Evolutionary conservation across 768 basidiomycete genomes (phyloP).

Genomic region (Phaeotremella fagi): DNA sequence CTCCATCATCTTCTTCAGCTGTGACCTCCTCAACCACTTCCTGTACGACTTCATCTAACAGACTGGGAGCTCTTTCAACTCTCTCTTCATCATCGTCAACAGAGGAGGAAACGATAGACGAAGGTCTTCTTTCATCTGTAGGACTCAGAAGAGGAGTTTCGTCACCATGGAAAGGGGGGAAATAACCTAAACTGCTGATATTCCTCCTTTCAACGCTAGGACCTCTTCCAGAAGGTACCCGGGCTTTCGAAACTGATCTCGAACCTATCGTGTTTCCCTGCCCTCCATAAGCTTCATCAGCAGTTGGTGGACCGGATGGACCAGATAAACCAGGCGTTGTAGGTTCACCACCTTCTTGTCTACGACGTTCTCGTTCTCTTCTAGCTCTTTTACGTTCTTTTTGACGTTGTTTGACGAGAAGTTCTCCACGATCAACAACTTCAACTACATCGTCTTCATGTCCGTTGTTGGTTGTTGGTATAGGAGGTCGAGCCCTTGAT

Average conservation of each 20-base stretch:
- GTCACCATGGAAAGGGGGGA: slow-evolving; percentile 6
- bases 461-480: slow-evolving; percentile 7
- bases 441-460: slow-evolving; percentile 45
- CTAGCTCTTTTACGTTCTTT: slow-evolving; percentile 42
- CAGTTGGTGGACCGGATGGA: not conserved
- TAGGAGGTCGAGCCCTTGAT: slow-evolving; percentile 26
- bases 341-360: slow-evolving; percentile 9
- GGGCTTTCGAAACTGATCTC: slow-evolving; percentile 28
- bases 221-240: slow-evolving; percentile 14
- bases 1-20: slow-evolving; percentile 12
- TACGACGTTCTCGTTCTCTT: slow-evolving; percentile 30
- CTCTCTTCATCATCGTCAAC: slow-evolving; percentile 40
- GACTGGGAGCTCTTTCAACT: slow-evolving; percentile 10
- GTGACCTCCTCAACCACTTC: slow-evolving; percentile 34
- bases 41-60: slow-evolving; percentile 36
- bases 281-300: not conserved
- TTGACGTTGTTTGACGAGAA: slow-evolving; percentile 49
- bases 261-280: not conserved
- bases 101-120: slow-evolving; percentile 33
- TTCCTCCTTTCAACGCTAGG: slow-evolving; percentile 18
- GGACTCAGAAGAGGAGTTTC: slow-evolving; percentile 31
- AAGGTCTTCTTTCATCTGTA: slow-evolving; percentile 22
- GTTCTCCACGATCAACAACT: slow-evolving; percentile 49
- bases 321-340: not conserved
- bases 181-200: slow-evolving; percentile 24